Base-by-base conservation (phyloP, 2,329 filamentous ascomycete genomes). In the Phyllosticta citriasiana region DNA sequence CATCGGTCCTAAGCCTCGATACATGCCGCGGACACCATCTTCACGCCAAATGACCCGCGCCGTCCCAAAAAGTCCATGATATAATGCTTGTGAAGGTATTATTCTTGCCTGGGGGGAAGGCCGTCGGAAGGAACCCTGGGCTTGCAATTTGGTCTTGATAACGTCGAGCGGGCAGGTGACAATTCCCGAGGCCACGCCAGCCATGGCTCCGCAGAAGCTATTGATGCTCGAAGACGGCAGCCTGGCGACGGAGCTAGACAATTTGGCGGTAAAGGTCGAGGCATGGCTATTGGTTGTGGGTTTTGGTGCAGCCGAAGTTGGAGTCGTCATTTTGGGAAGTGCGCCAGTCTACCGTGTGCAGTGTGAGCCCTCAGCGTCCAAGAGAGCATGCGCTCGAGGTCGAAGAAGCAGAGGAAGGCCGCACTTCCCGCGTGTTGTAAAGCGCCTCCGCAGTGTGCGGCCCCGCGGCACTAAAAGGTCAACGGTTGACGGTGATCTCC, bases 131-230 rank as follows among this genome's bases (percentile, higher is more conserved):
- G 91, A 89, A 65, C 93, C 93, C 73, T 97, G 94, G 16, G 92
- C 93, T 74, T 99, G 94, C 63, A 99, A 78, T 76, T 97, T 97
- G 53, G 94, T 99, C 79, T 99, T 99, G 76, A 99, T 97, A 64
- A 99, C 94, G 79, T 99, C 94, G 67, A 99, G 86, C 52, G 94
- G 94, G 73, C 94, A 99, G 59, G 93, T 97, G 66, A 97, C 89
- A 61, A 99, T 84, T 57, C 94, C 94, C 7, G 92, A 96, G 24
- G 91, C 91, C 69, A 97, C 90, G 57, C 94, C 94, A 57, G 92
- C 93, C 62, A 90, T 81, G 56, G 92, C 93, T 61, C 94, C 94
- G 53, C 91, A 88, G 61, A 97, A 80, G 64, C 91, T 90, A 73
- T 95, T 90, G 73, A 97, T 78, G 63, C 79, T 81, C 57, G 77